A percentile compares a stretch with the other conserved stretches of the same genome.
Conservation (phyloP, 2,329 filamentous ascomycete species). For the Botrytis elliptica region DNA sequence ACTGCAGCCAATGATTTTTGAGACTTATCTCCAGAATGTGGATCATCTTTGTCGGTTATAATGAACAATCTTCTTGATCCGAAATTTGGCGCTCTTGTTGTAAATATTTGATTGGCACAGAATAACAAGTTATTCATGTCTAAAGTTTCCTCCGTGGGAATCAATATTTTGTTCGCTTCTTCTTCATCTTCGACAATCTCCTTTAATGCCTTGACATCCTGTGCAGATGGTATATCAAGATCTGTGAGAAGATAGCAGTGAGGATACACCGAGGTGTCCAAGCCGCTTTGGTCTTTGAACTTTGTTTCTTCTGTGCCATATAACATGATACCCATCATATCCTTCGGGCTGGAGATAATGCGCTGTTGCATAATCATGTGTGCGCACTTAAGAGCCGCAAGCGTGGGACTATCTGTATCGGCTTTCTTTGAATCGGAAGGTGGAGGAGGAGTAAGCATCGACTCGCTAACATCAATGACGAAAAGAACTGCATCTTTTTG, state of each 20-base stretch:
- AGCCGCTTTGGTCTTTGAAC: slow-evolving; percentile 61
- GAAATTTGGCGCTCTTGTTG: slow-evolving; percentile 91
- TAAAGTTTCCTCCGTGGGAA: slow-evolving; percentile 65
- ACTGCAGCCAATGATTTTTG: slow-evolving; percentile 76
- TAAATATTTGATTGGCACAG: slow-evolving; percentile 95
- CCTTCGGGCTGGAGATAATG: slow-evolving; percentile 93
- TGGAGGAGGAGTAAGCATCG: slow-evolving; percentile 74
- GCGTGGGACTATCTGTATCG: slow-evolving; percentile 72
- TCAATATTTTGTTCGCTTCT: slow-evolving; percentile 65
- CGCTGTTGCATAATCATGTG: slow-evolving; percentile 96
- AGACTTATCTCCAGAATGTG: slow-evolving; percentile 70
- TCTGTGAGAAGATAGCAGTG: slow-evolving; percentile 92
- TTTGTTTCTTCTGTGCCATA: slow-evolving; percentile 87
- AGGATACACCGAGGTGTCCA: slow-evolving; percentile 67
- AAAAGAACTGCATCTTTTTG: slow-evolving; percentile 98
- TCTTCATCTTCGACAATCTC: slow-evolving; percentile 76
- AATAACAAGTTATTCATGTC: slow-evolving; percentile 90
- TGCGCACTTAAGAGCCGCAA: slow-evolving; percentile 88
- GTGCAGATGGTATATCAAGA: slow-evolving; percentile 80
- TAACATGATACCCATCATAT: slow-evolving; percentile 94
- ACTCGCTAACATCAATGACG: slow-evolving; percentile 85
- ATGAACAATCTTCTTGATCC: slow-evolving; percentile 90
- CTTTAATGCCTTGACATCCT: slow-evolving; percentile 79
- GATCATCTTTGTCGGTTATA: slow-evolving; percentile 90
- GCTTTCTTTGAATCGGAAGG: slow-evolving; percentile 69